Conservation (phyloP, 164 flowering plant species). For the Santalum album region DNA sequence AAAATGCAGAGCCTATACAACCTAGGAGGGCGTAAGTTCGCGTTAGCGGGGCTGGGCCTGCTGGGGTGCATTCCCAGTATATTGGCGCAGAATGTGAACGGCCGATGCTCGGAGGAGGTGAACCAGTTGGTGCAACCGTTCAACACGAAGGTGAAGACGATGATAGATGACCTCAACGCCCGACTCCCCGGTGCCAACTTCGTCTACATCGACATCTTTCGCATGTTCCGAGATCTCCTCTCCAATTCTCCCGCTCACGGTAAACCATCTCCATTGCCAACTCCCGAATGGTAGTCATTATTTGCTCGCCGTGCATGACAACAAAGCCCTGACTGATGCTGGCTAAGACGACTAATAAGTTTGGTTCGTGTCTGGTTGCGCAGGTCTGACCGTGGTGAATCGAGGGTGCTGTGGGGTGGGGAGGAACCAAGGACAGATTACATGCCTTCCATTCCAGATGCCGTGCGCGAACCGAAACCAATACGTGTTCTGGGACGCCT, state of each 20-base stretch:
- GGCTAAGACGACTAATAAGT: not conserved
- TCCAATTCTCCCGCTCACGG: conserved; percentile 43
- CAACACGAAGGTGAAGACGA: conserved; percentile 45
- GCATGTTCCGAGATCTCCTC: conserved; percentile 50
- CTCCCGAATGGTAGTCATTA: not conserved
- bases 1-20: conserved; percentile 51
- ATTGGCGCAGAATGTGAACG: conserved; percentile 37
- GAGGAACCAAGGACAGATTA: conserved; percentile 75
- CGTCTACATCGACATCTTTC: conserved; percentile 36
- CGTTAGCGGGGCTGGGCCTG: conserved; percentile 48
- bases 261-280: conserved; percentile 8
- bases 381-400: conserved; percentile 61
- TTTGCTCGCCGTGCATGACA: not conserved
- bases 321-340: too few relatives aligned
- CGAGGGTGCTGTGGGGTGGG: conserved; percentile 92
- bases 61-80: conserved; percentile 81
- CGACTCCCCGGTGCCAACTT: conserved; percentile 55
- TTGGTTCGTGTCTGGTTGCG: not conserved
- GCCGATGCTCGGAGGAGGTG: conserved; percentile 49
- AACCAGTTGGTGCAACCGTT: conserved; percentile 49
- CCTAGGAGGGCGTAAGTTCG: conserved; percentile 62
- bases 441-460: conserved; percentile 80
- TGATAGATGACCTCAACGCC: conserved; percentile 47
- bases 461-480: conserved; percentile 60
- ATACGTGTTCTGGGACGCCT: conserved; percentile 94